A percentile compares a stretch with the other conserved stretches of the same genome.
These are phyloP conservation scores for Nakazawaea molendinolei DNA, from an alignment of 805 yeast species.

Conservation along the genomic window DNA sequence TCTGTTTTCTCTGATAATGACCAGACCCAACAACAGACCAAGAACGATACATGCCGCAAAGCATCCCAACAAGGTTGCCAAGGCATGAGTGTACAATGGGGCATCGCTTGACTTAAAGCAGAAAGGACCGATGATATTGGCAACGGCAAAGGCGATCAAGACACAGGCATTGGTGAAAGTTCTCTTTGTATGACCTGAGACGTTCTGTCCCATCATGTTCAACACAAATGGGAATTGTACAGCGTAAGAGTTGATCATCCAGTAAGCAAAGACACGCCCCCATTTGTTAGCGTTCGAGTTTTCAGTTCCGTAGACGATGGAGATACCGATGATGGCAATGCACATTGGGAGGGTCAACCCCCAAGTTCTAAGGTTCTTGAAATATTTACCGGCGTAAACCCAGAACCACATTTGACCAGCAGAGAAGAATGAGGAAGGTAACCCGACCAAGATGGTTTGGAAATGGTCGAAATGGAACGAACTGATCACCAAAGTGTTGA, in stretches of 20 bases:
- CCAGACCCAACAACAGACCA: conserved; percentile 23
- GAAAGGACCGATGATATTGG: conserved; percentile 49
- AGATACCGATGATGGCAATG: conserved; percentile 20
- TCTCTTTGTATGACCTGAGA: conserved; percentile 50
- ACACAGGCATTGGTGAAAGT: conserved; percentile 35
- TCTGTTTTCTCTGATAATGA: conserved; percentile 31
- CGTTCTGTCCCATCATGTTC: conserved; percentile 26
- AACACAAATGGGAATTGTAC: conserved; percentile 22
- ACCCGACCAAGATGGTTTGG: conserved; percentile 13
- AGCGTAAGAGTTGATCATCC: conserved; percentile 25
- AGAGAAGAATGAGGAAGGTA: conserved; percentile 20
- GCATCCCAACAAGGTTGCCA: conserved; percentile 28
- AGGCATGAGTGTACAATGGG: conserved; percentile 35
- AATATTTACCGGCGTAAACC: conserved; percentile 13
- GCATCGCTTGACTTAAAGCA: conserved; percentile 38
- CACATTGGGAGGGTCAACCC: conserved; percentile 19
- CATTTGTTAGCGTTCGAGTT: conserved; percentile 17
- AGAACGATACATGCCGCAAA: conserved; percentile 30
- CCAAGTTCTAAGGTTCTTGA: conserved; percentile 16
- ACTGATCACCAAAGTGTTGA: conserved; percentile 21
- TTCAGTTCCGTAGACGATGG: conserved; percentile 22
- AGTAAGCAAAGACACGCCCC: conserved; percentile 25
- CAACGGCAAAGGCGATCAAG: conserved; percentile 44
- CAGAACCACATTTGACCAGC: conserved; percentile 12
- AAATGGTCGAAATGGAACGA: conserved; percentile 11